A percentile compares a stretch with the other conserved stretches of the same genome.
Evolutionary conservation across 805 yeast species (phyloP).

Genomic region (Barnettozyma wickerhamii): DNA sequence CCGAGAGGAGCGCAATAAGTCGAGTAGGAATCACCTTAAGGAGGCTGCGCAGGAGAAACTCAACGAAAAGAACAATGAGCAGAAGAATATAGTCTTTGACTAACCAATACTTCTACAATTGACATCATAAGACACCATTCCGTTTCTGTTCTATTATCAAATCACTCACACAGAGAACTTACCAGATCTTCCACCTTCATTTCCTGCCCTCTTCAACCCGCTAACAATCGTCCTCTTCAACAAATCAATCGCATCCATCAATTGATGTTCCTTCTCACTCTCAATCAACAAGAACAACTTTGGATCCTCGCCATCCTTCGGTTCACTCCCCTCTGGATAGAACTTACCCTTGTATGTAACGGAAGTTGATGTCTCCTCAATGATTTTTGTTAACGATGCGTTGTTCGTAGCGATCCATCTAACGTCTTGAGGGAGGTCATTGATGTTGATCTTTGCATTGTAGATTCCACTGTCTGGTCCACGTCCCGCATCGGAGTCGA

Average conservation of each 20-base stretch:
- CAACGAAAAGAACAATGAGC: constrained; percentile 8
- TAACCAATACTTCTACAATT: constrained; percentile 3
- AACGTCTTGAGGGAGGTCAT: constrained; percentile 79
- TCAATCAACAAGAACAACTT: constrained; percentile 78
- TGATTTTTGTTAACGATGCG: constrained; percentile 56
- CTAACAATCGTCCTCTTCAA: constrained; percentile 51
- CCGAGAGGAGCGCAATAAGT: constrained; percentile 37
- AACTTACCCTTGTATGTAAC: constrained; percentile 82
- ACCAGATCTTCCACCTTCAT: constrained; percentile 37
- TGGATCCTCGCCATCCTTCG: constrained; percentile 57
- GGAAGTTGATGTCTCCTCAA: constrained; percentile 69
- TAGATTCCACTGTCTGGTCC: constrained; percentile 53
- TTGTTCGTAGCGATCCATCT: constrained; percentile 75
- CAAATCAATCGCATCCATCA: constrained; percentile 53
- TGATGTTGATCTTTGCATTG: constrained; percentile 69
- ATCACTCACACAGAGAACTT: constrained; percentile 43
- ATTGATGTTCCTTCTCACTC: constrained; percentile 57
- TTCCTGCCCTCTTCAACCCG: constrained; percentile 48
- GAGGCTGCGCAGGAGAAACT: constrained; percentile 27
- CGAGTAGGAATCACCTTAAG: constrained; percentile 27
- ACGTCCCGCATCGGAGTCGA: constrained; percentile 48
- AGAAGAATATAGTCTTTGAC: constrained; percentile 14
- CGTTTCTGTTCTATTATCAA: neutral
- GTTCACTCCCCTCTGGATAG: constrained; percentile 56
- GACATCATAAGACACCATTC: too few relatives aligned